phyloP scores from a whole-genome alignment of 192 early-diverging fungal species.

The Spizellomyces sp. region DNA sequence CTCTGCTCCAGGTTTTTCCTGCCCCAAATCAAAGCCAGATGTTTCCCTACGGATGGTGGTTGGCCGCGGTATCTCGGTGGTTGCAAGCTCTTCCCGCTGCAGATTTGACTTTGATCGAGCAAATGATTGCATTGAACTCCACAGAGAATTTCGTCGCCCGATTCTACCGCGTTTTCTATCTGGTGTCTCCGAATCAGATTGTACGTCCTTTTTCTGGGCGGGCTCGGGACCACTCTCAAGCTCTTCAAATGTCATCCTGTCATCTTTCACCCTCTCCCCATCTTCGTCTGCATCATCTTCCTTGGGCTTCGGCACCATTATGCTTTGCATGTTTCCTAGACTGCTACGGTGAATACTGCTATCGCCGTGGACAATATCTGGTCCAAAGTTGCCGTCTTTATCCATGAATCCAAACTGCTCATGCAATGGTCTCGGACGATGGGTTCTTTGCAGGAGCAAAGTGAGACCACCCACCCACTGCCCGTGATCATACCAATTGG shows the following conservation, averaged over 20 bases:
- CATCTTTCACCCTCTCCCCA: background rate
- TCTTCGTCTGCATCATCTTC: background rate
- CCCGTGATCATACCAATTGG: conserved; percentile 46
- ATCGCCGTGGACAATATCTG: too few relatives aligned
- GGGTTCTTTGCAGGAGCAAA: conserved; percentile 32
- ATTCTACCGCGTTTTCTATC: background rate
- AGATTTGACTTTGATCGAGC: background rate
- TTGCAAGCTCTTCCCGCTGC: background rate
- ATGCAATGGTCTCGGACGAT: conserved; percentile 19
- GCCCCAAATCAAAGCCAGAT: background rate
- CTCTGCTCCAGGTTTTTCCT: background rate
- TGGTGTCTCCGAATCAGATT: background rate
- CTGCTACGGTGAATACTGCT: too few relatives aligned
- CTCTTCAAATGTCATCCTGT: conserved; percentile 21
- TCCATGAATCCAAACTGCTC: conserved; percentile 38
- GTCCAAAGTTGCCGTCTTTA: background rate
- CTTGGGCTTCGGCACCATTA: too few relatives aligned
- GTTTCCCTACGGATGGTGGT: background rate
- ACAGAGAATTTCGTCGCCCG: conserved; percentile 14
- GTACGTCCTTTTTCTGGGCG: background rate
- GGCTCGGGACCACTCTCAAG: background rate
- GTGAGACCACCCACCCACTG: conserved; percentile 40
- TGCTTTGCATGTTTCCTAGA: too few relatives aligned
- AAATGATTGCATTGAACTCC: conserved; percentile 12
- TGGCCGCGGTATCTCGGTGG: too few relatives aligned